Base-by-base conservation (phyloP, 768 basidiomycete species). In the Hygrophorus russula region DNA sequence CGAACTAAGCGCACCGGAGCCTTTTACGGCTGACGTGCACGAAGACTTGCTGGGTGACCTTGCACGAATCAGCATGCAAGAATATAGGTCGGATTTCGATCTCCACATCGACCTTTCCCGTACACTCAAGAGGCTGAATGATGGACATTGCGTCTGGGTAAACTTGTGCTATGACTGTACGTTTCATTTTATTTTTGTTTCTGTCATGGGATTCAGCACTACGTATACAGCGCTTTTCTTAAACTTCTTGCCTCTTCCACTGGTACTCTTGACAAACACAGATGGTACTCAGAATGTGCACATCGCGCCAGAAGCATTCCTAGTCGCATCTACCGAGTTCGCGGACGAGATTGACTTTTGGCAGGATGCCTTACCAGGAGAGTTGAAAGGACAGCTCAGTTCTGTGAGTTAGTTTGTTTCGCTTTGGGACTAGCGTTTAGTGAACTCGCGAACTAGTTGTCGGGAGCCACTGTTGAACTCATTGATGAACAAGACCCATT, bases 21-120 rank as follows among this genome's bases (percentile, higher is more conserved):
- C 77, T 4, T 79, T 74, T 52, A 54, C 64, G 9, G 48, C 60
- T 2, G 74, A 76, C 44, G 75, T 80, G 5, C 75, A 78, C 44
- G 75, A 76, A 51, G 70, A 81, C 51, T 51, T 80, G 9, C 55
- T 65, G 13, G 63, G 57, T 10, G 75, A 76, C 53, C 56, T 79
- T 34, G 66, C 63, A 5, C 62, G 70, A 34, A 76, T 76, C 45
- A 63, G 59, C 33, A 48, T 49, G 18, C 64, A 66, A 44, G 41
- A 53, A 1, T 78, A 78, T 49, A 29, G 54, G 1, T 72, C 70
- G 11, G 76, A 79, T 32, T 73, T 73, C 46, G 70, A 74, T 48
- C 63, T 78, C 31, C 78, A 71, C 70, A 78, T 52, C 49, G 4
- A 73, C 75, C 24, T 24, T 3, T 24, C 24, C 7, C 7, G 24